Percentiles rank a stretch among this genome's conserved stretches.
These are phyloP conservation scores for Taphrina flavorubra DNA, from an alignment of 1,139 yeast species.

Conservation along the genomic window DNA sequence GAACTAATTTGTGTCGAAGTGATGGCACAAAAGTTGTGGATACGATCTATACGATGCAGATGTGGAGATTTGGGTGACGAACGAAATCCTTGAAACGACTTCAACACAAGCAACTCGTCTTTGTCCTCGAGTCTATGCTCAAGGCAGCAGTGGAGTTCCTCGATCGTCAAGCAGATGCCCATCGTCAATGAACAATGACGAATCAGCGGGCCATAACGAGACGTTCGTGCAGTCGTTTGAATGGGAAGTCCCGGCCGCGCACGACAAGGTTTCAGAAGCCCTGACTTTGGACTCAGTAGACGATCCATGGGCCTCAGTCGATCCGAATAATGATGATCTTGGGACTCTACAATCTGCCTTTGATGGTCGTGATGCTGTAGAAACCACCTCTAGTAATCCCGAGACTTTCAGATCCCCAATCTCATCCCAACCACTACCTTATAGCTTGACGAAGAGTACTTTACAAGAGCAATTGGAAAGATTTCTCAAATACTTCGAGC, in stretches of 20 bases:
- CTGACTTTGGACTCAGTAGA: background rate
- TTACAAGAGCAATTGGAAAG: background rate
- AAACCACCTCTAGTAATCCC: background rate
- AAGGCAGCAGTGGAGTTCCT: too few relatives aligned
- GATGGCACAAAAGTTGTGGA: too few relatives aligned
- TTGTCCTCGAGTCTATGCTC: too few relatives aligned
- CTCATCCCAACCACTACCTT: background rate
- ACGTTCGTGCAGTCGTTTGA: background rate
- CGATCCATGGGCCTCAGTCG: slow-evolving; percentile 8
- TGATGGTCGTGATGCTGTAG: background rate
- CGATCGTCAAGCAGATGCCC: background rate
- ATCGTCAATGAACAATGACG: slow-evolving; percentile 9
- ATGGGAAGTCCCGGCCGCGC: background rate
- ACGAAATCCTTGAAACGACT: too few relatives aligned
- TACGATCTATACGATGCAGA: too few relatives aligned
- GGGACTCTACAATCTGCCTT: background rate
- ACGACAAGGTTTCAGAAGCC: background rate
- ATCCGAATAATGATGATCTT: background rate
- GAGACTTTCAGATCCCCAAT: background rate
- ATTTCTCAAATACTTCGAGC: background rate
- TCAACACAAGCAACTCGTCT: too few relatives aligned
- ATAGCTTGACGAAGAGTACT: background rate
- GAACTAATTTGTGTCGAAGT: too few relatives aligned
- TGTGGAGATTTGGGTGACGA: too few relatives aligned
- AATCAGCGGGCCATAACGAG: background rate